Evolutionary conservation across 2,329 filamentous ascomycete genomes (phyloP).

Genomic region (Talaromyces atroroseus): DNA sequence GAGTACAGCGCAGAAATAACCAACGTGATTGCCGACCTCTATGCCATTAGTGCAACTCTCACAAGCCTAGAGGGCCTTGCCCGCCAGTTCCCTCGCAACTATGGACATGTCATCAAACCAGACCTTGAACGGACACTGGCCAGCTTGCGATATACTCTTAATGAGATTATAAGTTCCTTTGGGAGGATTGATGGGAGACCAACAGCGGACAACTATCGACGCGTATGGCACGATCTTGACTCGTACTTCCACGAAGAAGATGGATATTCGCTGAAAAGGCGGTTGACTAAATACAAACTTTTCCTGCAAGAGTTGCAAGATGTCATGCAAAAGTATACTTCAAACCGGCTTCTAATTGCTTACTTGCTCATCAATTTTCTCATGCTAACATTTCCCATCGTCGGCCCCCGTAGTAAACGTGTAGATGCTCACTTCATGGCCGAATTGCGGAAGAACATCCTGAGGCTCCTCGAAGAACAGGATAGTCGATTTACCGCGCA

Average conservation of each 20-base stretch:
- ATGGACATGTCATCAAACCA: conserved; percentile 38
- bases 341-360: neutral
- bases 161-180: conserved; percentile 46
- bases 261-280: conserved; percentile 41
- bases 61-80: conserved; percentile 44
- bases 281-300: conserved; percentile 47
- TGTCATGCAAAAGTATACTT: conserved; percentile 43
- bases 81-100: conserved; percentile 33
- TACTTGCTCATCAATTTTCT: neutral
- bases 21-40: conserved; percentile 49
- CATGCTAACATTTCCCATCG: conserved; percentile 14
- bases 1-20: conserved; percentile 50
- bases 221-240: conserved; percentile 48
- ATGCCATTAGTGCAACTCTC: conserved; percentile 49
- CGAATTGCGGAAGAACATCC: conserved; percentile 22
- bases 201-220: conserved; percentile 37
- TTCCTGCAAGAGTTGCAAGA: conserved; percentile 45
- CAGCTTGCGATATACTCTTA: conserved; percentile 48
- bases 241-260: conserved; percentile 43
- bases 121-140: conserved; percentile 47
- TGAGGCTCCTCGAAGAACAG: conserved; percentile 25
- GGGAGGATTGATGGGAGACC: conserved; percentile 31
- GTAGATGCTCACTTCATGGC: conserved; percentile 23
- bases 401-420: conserved; percentile 19
- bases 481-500: conserved; percentile 24